Evolutionary conservation across 106 monocot genomes (phyloP), one percentile per base, ranked within the genome.

Genomic region (Dendrobium chrysotoxum): DNA sequence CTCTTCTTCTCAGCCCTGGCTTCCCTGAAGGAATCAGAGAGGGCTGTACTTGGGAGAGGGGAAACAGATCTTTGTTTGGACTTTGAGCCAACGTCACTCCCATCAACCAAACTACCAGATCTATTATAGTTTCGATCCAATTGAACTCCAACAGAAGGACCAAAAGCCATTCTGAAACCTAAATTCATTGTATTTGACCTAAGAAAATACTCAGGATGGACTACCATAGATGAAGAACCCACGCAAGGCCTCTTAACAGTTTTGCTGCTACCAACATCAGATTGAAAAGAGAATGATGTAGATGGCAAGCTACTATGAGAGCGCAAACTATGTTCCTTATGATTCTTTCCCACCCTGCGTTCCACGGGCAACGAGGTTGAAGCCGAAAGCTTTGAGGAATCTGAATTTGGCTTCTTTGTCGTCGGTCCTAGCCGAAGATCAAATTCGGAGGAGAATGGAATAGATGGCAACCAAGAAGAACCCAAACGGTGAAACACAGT

Each of bases 11-110:
- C 83, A 45, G 84, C 75, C 53, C 77, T 84, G 7, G 86, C 94
- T 82, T 91, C 89, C 78, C 77, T 88, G 50, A 92, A 94, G 28
- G 79, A 75, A 78, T 90, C 89, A 4, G 91, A 82, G 53, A 84
- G 47, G 23, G 28, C 47, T 40, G 66, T 84, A 9, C 76, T 65
- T 2, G 91, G 88, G 72, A 89, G 81, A 26, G 91, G 90, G 1
- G 94, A 94, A 5, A 61, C 6, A 31, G 90, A 83, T 66, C 92
- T 84, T 53, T 74, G 80, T 67, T 88, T 86, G 23, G 79, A 81
- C 53, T 54, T 83, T 42, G 79, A 78, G 44, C 46, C 35, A 28
- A 18, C 12, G 39, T 28, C 80, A 7, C 45, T 61, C 18, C 53
- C 18, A 80, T 64, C 71, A 18, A 53, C 28, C 66, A 68, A 72